These are phyloP conservation scores for Vitis rotundifolia DNA, from an alignment of 164 flowering plant genomes.

Conservation along the genomic window DNA sequence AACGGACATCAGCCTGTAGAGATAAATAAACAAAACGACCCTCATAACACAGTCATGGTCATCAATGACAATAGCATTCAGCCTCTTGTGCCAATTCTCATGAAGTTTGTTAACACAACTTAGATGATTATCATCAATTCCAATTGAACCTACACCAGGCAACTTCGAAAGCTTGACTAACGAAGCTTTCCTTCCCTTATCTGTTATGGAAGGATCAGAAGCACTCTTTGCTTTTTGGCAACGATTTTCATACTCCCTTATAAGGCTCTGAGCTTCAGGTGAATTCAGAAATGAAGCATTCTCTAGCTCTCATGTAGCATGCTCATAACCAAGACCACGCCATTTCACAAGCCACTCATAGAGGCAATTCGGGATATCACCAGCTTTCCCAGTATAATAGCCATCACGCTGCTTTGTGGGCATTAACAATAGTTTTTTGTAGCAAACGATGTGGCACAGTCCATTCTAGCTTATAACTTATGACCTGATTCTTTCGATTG, in stretches of 20 bases:
- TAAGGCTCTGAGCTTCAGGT: conserved; percentile 44
- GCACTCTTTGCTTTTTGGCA: conserved; percentile 34
- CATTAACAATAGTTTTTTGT: conserved; percentile 45
- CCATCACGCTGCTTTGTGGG: conserved; percentile 22
- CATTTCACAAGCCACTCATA: conserved; percentile 91
- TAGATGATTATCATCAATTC: conserved; percentile 26
- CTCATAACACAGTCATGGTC: conserved; percentile 65
- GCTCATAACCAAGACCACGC: conserved; percentile 72
- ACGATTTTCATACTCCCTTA: conserved; percentile 53
- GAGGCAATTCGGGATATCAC: conserved; percentile 17
- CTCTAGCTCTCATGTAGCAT: conserved; percentile 77
- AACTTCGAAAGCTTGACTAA: conserved; percentile 27
- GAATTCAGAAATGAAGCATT: conserved; percentile 47
- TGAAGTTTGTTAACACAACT: conserved; percentile 55
- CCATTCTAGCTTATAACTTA: conserved; percentile 62
- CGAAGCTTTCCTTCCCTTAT: conserved; percentile 38
- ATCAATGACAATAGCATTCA: conserved; percentile 60
- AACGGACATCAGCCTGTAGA: conserved; percentile 28
- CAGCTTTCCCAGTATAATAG: conserved; percentile 4
- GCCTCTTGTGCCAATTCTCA: conserved; percentile 49
- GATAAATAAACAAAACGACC: conserved; percentile 46
- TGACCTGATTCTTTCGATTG: conserved; percentile 33
- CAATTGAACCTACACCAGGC: conserved; percentile 24
- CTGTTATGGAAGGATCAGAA: conserved; percentile 19
- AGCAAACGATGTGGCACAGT: conserved; percentile 64